Evolutionary conservation across 164 flowering plant species (phyloP).

Genomic region (Buxus sempervirens): DNA sequence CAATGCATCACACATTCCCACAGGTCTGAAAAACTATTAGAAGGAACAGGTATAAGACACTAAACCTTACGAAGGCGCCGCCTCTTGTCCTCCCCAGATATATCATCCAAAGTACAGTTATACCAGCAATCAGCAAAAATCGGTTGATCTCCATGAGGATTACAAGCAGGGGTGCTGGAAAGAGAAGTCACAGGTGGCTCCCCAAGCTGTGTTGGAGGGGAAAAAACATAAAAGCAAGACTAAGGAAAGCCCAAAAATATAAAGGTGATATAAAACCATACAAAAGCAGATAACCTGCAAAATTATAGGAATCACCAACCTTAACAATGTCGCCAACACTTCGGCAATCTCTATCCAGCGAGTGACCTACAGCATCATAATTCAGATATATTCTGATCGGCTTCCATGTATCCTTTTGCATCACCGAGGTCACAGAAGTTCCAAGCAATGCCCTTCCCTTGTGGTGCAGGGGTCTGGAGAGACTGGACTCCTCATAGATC

Average conservation of each 20-base stretch:
- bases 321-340: constrained; percentile 83
- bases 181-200: constrained; percentile 66
- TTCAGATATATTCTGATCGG: constrained; percentile 94
- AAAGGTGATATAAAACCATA: constrained; percentile 12
- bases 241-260: background rate
- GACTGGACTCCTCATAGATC: constrained; percentile 51
- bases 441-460: constrained; percentile 76
- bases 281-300: background rate
- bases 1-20: background rate
- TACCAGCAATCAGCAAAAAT: constrained; percentile 96
- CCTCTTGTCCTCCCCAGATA: constrained; percentile 85
- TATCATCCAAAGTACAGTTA: constrained; percentile 90
- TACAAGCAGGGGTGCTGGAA: constrained; percentile 66
- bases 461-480: constrained; percentile 31
- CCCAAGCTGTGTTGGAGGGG: constrained; percentile 82
- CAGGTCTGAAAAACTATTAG: background rate
- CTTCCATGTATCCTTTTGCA: constrained; percentile 42
- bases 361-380: constrained; percentile 98
- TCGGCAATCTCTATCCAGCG: constrained; percentile 90
- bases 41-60: background rate
- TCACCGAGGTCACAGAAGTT: constrained; percentile 21
- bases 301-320: constrained; percentile 39
- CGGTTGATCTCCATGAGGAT: constrained; percentile 91
- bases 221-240: constrained; percentile 10
- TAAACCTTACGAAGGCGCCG: constrained; percentile 86